A percentile compares a stretch with the other conserved stretches of the same genome.
Conservation (phyloP, 2,329 filamentous ascomycete genomes). For the Scytalidium sp. region DNA sequence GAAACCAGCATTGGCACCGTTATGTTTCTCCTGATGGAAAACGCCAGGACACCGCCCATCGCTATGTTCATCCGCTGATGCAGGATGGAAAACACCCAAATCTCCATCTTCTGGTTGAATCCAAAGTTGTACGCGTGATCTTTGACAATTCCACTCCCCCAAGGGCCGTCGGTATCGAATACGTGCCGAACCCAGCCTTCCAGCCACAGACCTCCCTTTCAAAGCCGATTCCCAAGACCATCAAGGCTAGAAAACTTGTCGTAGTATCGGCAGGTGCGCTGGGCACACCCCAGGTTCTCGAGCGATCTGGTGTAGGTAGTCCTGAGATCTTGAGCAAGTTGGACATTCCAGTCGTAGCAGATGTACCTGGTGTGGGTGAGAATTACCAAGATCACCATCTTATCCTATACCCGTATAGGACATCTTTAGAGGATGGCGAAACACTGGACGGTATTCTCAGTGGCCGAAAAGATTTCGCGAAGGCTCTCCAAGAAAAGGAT, state of each 20-base stretch:
- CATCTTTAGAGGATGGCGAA: conserved; percentile 39
- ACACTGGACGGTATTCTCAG: conserved; percentile 52
- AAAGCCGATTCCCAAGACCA: conserved; percentile 27
- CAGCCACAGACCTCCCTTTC: conserved; percentile 28
- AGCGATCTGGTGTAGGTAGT: conserved; percentile 60
- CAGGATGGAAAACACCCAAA: conserved; percentile 49
- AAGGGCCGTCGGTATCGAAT: conserved; percentile 57
- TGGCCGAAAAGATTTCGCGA: conserved; percentile 42
- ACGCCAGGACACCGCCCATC: conserved; percentile 56
- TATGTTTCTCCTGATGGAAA: conserved; percentile 49
- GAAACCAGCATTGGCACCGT: conserved; percentile 39
- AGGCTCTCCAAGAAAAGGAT: conserved; percentile 44
- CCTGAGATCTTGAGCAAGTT: conserved; percentile 44
- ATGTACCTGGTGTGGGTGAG: conserved; percentile 50
- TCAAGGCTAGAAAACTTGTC: conserved; percentile 54
- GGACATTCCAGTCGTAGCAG: conserved; percentile 41
- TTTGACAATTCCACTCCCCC: conserved; percentile 45
- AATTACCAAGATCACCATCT: conserved; percentile 57
- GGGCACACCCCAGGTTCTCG: conserved; percentile 44
- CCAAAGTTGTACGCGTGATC: conserved; percentile 52
- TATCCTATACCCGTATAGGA: conserved; percentile 49
- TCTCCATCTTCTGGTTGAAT: conserved; percentile 56
- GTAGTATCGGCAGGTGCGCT: conserved; percentile 38
- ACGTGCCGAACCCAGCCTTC: conserved; percentile 44
- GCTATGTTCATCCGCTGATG: conserved; percentile 51